phyloP scores from a whole-genome alignment of 148 eudicot genomes.

The Persicaria tinctoria region DNA sequence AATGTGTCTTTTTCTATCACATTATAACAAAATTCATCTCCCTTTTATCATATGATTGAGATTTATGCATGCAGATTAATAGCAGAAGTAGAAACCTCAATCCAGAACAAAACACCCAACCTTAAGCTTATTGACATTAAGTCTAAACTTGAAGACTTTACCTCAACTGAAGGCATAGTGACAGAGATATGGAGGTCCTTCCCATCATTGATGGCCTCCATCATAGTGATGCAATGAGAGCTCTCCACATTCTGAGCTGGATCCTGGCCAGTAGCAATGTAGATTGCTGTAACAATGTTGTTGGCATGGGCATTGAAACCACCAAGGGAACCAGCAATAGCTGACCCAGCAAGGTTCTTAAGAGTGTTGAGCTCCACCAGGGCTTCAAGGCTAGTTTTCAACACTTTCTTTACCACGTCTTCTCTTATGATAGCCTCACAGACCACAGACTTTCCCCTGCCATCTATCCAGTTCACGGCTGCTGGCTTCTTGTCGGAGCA shows the following conservation, averaged over 20 bases:
- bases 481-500: slow-evolving; percentile 64
- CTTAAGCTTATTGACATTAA: not conserved
- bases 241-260: slow-evolving; percentile 63
- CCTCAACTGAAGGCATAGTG: slow-evolving; percentile 65
- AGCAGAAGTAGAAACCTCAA: too few species aligned
- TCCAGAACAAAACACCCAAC: not conserved
- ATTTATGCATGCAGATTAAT: too few species aligned
- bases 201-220: slow-evolving; percentile 45
- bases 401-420: slow-evolving; percentile 39
- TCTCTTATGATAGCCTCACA: slow-evolving; percentile 50
- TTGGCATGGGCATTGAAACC: slow-evolving; percentile 64
- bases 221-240: slow-evolving; percentile 61
- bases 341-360: slow-evolving; percentile 54
- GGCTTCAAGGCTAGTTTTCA: slow-evolving; percentile 39
- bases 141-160: not conserved
- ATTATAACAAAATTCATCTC: not conserved
- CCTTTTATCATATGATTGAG: not conserved
- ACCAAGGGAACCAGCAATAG: slow-evolving; percentile 53
- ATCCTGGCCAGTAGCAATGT: slow-evolving; percentile 60
- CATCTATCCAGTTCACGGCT: slow-evolving; percentile 65
- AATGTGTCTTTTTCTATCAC: not conserved
- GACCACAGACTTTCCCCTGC: slow-evolving; percentile 59
- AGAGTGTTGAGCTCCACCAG: slow-evolving; percentile 60
- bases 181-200: slow-evolving; percentile 59
- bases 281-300: slow-evolving; percentile 51